phyloP scores from a whole-genome alignment of 1,284 basidiomycete species.

The Boletellus dicymbophilus region DNA sequence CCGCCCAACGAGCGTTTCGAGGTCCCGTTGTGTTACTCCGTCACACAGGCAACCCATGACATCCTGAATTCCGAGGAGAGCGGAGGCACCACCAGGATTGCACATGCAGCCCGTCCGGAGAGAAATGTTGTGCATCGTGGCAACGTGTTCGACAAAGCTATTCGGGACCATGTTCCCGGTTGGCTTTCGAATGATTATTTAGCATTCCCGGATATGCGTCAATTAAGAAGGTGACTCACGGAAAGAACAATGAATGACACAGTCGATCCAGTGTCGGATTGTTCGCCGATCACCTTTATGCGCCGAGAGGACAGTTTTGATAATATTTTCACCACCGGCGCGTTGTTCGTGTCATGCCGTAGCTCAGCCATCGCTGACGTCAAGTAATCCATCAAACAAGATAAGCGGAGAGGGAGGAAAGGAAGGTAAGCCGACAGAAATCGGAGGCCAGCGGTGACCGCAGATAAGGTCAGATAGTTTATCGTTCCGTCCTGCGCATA shows the following conservation, averaged over 20 bases:
- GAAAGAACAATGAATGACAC: conserved; percentile 65
- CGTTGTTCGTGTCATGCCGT: conserved; percentile 56
- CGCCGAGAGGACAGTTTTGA: conserved; percentile 56
- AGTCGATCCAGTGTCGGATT: conserved; percentile 66
- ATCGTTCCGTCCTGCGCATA: conserved; percentile 73
- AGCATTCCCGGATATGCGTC: neutral
- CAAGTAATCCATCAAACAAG: conserved; percentile 61
- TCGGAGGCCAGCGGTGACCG: conserved; percentile 72
- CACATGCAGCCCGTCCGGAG: conserved; percentile 85
- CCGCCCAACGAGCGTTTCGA: conserved; percentile 60
- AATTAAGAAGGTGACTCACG: conserved; percentile 41
- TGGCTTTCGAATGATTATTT: conserved; percentile 42
- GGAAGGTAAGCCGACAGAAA: conserved; percentile 77
- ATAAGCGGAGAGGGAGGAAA: conserved; percentile 72
- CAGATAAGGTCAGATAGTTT: conserved; percentile 74
- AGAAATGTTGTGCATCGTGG: conserved; percentile 64
- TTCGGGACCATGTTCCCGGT: conserved; percentile 66
- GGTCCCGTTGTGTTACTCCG: conserved; percentile 60
- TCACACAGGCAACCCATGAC: conserved; percentile 64
- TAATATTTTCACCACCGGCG: conserved; percentile 64
- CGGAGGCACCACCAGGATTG: conserved; percentile 78
- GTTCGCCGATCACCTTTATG: conserved; percentile 61
- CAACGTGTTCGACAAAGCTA: conserved; percentile 69
- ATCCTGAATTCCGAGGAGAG: conserved; percentile 64
- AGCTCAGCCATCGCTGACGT: conserved; percentile 53